Conservation (phyloP, 2,329 filamentous ascomycete species). For the Pseudopyrenochaeta lycopersici region DNA sequence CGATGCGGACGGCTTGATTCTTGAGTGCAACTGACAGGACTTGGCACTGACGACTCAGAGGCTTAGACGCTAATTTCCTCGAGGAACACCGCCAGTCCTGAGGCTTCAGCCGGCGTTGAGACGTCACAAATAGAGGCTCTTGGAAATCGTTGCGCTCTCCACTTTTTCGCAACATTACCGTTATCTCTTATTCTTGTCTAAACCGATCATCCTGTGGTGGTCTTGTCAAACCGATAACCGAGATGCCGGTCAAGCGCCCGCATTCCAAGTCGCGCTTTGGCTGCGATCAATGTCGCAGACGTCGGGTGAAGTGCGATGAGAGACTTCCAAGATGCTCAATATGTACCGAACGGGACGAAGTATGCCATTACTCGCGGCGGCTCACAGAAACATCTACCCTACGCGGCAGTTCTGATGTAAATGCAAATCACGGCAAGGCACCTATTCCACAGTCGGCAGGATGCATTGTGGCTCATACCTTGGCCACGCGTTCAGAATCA, state of each 20-base stretch:
- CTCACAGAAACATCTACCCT: background rate
- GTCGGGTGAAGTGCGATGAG: constrained; percentile 24
- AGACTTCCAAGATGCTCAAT: constrained; percentile 10
- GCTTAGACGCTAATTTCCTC: no score
- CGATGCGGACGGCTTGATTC: no score
- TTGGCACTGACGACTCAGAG: no score
- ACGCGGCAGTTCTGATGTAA: background rate
- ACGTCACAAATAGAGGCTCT: no score
- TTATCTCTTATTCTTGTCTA: no score
- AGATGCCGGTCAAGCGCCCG: constrained; percentile 14
- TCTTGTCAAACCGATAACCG: no score
- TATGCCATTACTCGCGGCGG: constrained; percentile 11
- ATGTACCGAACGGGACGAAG: constrained; percentile 12
- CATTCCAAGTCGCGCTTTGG: constrained; percentile 22
- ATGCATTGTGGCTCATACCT: background rate
- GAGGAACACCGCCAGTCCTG: no score
- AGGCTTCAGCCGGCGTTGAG: no score
- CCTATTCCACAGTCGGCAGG: background rate
- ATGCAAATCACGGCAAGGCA: background rate
- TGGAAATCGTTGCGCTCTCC: no score
- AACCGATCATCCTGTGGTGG: no score
- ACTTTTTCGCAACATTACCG: no score
- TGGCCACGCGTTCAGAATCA: background rate
- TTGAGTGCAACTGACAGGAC: no score
- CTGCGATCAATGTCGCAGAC: constrained; percentile 20